Base-by-base conservation (phyloP, 2,329 filamentous ascomycete species). In the Neofusicoccum laricinum region DNA sequence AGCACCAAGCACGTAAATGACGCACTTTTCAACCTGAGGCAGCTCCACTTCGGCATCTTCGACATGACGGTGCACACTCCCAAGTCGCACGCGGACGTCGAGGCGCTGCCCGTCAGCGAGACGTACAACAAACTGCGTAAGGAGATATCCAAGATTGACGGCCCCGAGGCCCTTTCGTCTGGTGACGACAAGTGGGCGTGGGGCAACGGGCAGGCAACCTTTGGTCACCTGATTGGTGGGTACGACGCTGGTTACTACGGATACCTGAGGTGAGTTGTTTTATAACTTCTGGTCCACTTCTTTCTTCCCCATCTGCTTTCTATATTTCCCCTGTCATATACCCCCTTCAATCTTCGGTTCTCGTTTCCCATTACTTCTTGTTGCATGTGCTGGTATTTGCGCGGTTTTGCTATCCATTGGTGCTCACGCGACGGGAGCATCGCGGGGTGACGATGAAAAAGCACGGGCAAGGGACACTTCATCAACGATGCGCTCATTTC, bases 231-330 rank as follows among this genome's bases (percentile, higher is more conserved):
- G 67, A 91, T 94, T 66, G 90, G 90, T 61, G 91, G 91, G 1
- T 95, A 95, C 72, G 91, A 94, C 75, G 91, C 91, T 34, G 90
- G 91, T 48, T 94, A 94, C 79, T 95, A 95, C 76, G 82, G 81
- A 57, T 84, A 84, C 68, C 73, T 84, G 38, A 63, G 59, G 64
- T 63, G 43, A 46, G 64, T 66, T 53, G 19, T 53, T 36, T 15
- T 32, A n/a, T 15, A 15, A 43, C 15, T 21, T 34, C 17, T 19
- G 51, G 5, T 41, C 51, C 51, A 41, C 51, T 21, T 36, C 17
- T 40, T 49, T 43, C 14, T 15, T 15, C 15, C 3, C 19, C 38
- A 32, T 36, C 36, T 36, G 17, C 21, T 63, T 38, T 10, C 11
- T 46, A 59, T 59, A 59, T 36, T 21, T 59, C 7, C 30, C 17